Conservation (phyloP, 2,329 filamentous ascomycete genomes). For the Hymenoscyphus albidus region DNA sequence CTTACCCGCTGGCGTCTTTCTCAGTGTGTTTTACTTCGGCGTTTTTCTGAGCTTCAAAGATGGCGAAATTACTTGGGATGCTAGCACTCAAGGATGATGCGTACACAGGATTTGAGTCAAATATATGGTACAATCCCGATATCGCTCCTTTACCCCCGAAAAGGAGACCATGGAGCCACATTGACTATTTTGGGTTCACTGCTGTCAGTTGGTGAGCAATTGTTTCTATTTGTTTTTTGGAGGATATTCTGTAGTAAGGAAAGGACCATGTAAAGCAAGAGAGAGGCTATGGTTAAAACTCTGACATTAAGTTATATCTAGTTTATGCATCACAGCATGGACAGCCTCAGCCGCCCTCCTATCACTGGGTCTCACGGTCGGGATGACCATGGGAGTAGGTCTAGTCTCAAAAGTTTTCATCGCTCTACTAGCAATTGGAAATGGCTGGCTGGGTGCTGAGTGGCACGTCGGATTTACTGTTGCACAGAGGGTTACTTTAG, state of each 20-base stretch:
- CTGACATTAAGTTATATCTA: slow-evolving; percentile 36
- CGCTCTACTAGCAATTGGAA: slow-evolving; percentile 36
- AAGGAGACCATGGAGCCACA: slow-evolving; percentile 37
- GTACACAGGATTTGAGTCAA: not conserved
- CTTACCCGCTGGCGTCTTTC: no score
- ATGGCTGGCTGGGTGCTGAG: slow-evolving; percentile 38
- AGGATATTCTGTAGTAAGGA: not conserved
- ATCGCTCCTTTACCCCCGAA: slow-evolving; percentile 31
- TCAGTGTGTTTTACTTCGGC: no score
- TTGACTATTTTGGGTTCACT: slow-evolving; percentile 38
- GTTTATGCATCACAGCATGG: slow-evolving; percentile 11
- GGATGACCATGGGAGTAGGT: slow-evolving; percentile 40
- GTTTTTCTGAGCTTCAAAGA: not conserved
- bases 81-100: not conserved
- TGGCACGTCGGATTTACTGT: slow-evolving; percentile 45
- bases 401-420: slow-evolving; percentile 40
- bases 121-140: slow-evolving; percentile 1
- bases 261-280: not conserved
- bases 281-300: not conserved
- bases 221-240: no score
- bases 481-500: slow-evolving; percentile 38
- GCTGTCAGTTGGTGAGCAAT: not conserved
- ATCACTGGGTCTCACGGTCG: slow-evolving; percentile 38
- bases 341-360: slow-evolving; percentile 31
- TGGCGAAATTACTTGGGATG: not conserved